Percentiles rank a stretch among this genome's conserved stretches.
These are phyloP conservation scores for Jacaranda mimosifolia DNA, from an alignment of 257 asterid species.

Conservation along the genomic window DNA sequence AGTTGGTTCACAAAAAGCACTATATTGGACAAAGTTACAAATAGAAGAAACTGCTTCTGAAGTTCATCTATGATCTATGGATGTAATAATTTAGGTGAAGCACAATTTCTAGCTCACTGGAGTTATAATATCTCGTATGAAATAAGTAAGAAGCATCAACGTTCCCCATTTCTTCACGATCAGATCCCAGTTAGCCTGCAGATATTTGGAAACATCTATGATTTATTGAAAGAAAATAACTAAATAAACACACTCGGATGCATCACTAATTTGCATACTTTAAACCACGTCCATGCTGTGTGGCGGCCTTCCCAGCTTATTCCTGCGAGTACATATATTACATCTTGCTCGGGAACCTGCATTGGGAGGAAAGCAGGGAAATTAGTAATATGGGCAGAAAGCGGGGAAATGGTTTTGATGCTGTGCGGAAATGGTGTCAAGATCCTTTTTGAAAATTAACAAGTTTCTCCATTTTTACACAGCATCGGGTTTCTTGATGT, in stretches of 20 bases:
- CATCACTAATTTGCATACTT: constrained; percentile 28
- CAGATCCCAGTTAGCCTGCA: constrained; percentile 48
- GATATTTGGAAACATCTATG: not conserved
- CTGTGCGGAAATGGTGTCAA: too few relatives aligned
- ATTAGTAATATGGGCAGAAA: not conserved
- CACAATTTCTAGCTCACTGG: constrained; percentile 37
- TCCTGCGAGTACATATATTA: constrained; percentile 19
- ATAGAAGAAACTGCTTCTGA: too few relatives aligned
- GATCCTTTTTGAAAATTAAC: too few relatives aligned
- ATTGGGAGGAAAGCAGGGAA: not conserved
- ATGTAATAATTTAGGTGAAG: too few relatives aligned
- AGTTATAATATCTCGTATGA: constrained; percentile 36
- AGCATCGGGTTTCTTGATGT: constrained; percentile 4
- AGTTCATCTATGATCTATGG: too few relatives aligned
- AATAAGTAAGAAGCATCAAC: constrained; percentile 39
- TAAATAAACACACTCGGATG: too few relatives aligned
- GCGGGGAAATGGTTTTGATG: not conserved
- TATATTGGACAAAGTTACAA: too few relatives aligned
- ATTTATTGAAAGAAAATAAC: not conserved
- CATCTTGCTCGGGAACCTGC: constrained; percentile 44
- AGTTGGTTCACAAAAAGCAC: too few relatives aligned
- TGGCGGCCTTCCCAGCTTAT: constrained; percentile 57
- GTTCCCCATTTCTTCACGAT: constrained; percentile 39
- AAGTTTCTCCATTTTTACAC: too few relatives aligned
- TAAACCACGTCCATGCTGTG: constrained; percentile 52